Conservation (phyloP, 2,329 filamentous ascomycete genomes). For the Fusarium secorum region DNA sequence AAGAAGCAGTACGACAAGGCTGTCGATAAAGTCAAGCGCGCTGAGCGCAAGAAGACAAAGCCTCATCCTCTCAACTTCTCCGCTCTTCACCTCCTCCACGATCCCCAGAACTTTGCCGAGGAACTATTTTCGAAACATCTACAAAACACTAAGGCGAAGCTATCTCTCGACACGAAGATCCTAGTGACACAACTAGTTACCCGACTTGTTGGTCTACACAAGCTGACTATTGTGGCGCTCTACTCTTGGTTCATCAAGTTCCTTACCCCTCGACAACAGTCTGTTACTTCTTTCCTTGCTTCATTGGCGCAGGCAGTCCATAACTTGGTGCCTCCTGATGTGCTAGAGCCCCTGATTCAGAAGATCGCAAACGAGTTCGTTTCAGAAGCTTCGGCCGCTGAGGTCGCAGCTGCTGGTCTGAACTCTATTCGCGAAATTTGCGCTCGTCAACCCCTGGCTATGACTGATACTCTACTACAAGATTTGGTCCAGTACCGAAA, state of each 20-base stretch:
- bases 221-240: slow-evolving; percentile 85
- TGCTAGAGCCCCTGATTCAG: slow-evolving; percentile 85
- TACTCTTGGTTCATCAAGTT: slow-evolving; percentile 98
- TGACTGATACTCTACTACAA: slow-evolving; percentile 94
- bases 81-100: slow-evolving; percentile 89
- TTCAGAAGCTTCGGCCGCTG: slow-evolving; percentile 87
- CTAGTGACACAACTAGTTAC: slow-evolving; percentile 91
- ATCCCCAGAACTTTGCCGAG: slow-evolving; percentile 94
- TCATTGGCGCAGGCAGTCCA: slow-evolving; percentile 92
- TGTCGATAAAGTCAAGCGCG: slow-evolving; percentile 79
- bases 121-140: slow-evolving; percentile 89
- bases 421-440: slow-evolving; percentile 97
- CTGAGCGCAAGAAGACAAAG: slow-evolving; percentile 86
- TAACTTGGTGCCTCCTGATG: slow-evolving; percentile 89
- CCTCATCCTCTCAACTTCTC: slow-evolving; percentile 95
- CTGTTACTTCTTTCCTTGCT: slow-evolving; percentile 91
- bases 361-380: slow-evolving; percentile 99
- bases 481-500: slow-evolving; percentile 96
- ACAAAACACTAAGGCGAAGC: slow-evolving; percentile 82
- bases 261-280: slow-evolving; percentile 85
- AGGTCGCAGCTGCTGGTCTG: slow-evolving; percentile 90
- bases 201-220: slow-evolving; percentile 89
- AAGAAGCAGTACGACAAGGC: slow-evolving; percentile 81
- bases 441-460: slow-evolving; percentile 89
- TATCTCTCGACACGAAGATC: slow-evolving; percentile 88